These are phyloP conservation scores for Kwoniella dejecticola DNA, from an alignment of 768 basidiomycete species.

Conservation along the genomic window DNA sequence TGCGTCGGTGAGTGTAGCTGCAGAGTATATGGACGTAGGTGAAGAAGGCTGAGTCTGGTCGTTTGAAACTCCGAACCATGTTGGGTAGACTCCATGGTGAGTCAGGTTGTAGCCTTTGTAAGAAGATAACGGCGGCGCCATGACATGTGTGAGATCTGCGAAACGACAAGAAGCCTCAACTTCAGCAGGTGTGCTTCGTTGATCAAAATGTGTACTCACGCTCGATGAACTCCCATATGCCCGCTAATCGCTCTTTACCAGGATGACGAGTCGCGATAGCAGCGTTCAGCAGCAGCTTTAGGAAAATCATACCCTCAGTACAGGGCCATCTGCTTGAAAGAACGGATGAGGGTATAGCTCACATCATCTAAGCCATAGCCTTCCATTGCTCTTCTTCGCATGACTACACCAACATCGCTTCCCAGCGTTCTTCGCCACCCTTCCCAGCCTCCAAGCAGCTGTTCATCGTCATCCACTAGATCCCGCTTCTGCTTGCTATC, in stretches of 20 bases:
- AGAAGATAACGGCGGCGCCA: slow-evolving; percentile 34
- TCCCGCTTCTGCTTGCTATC: slow-evolving; percentile 13
- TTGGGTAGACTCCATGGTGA: slow-evolving; percentile 45
- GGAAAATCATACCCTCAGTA: slow-evolving; percentile 9
- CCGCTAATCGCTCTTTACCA: slow-evolving; percentile 33
- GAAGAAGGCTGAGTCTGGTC: slow-evolving; percentile 17
- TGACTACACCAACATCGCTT: slow-evolving; percentile 44
- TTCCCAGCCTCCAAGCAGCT: slow-evolving; percentile 24
- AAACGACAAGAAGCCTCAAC: neutral
- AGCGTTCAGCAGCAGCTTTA: slow-evolving; percentile 46
- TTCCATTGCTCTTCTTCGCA: slow-evolving; percentile 46
- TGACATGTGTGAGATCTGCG: slow-evolving; percentile 45
- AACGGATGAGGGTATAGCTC: slow-evolving; percentile 10
- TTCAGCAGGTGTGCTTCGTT: too few species aligned
- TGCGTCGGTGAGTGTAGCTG: slow-evolving; percentile 5
- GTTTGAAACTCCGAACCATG: slow-evolving; percentile 37
- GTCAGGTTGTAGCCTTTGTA: slow-evolving; percentile 41
- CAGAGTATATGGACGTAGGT: slow-evolving; percentile 7
- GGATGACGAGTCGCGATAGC: slow-evolving; percentile 44
- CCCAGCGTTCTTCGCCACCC: slow-evolving; percentile 29
- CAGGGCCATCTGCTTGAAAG: neutral
- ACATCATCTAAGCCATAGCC: slow-evolving; percentile 52
- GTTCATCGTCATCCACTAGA: slow-evolving; percentile 26
- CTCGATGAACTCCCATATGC: slow-evolving; percentile 48
- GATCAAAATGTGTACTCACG: too few species aligned